Conservation (phyloP, 345 rosid species). For the Conringia planisiliqua region DNA sequence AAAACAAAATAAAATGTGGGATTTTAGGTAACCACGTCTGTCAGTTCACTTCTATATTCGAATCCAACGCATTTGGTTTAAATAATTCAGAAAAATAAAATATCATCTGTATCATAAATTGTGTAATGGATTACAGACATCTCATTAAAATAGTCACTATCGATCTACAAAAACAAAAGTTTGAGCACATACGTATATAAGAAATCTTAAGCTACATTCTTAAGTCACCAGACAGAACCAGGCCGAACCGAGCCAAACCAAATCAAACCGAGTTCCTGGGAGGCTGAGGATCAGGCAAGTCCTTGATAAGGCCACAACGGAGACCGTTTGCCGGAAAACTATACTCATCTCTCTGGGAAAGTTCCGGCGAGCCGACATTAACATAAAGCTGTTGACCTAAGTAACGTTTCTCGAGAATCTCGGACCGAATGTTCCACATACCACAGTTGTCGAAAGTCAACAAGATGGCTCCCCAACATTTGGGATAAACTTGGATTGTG, state of each 20-base stretch:
- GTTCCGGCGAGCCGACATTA: constrained; percentile 46
- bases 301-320: constrained; percentile 48
- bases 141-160: background rate
- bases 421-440: constrained; percentile 79
- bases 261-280: constrained; percentile 28
- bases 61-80: background rate
- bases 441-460: constrained; percentile 74
- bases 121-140: background rate
- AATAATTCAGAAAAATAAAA: background rate
- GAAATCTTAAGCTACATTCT: background rate
- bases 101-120: background rate
- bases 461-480: constrained; percentile 68
- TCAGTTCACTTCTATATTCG: background rate
- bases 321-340: constrained; percentile 52
- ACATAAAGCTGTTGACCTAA: constrained; percentile 64
- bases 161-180: background rate
- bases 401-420: constrained; percentile 46
- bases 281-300: constrained; percentile 56
- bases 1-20: background rate
- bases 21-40: background rate
- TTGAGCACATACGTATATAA: background rate
- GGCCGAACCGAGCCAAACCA: background rate
- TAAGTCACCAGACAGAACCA: background rate
- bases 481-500: constrained; percentile 65
- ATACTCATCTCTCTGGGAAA: constrained; percentile 67